A percentile compares a stretch with the other conserved stretches of the same genome.
Evolutionary conservation across 1,139 yeast genomes (phyloP).

Genomic region (Yamadazyma atlantica): DNA sequence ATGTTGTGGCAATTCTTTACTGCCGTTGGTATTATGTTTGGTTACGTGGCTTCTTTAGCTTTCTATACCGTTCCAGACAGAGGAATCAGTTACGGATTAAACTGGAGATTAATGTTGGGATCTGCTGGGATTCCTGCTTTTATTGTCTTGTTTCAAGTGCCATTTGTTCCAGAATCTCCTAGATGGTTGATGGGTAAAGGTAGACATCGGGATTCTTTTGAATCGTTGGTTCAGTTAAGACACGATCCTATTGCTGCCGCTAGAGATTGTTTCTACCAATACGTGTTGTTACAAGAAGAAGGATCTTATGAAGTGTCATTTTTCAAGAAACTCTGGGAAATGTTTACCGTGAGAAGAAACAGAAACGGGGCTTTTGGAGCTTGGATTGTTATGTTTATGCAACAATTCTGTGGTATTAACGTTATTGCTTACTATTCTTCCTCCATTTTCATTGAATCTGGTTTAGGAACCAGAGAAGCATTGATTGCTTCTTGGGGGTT

Average conservation of each 20-base stretch:
- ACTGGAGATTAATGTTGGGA: conserved; percentile 83
- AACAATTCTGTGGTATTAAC: conserved; percentile 90
- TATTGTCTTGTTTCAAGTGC: conserved; percentile 63
- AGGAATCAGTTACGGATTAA: conserved; percentile 49
- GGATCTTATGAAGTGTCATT: conserved; percentile 31
- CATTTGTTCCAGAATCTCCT: conserved; percentile 76
- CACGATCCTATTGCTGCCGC: conserved; percentile 62
- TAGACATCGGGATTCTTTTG: conserved; percentile 57
- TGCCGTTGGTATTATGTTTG: conserved; percentile 83
- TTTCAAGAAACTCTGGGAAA: conserved; percentile 1
- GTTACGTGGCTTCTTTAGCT: conserved; percentile 70
- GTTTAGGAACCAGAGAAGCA: conserved; percentile 61
- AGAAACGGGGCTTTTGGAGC: conserved; percentile 82
- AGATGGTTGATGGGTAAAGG: conserved; percentile 76
- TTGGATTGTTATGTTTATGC: conserved; percentile 85
- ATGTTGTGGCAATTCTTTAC: conserved; percentile 93
- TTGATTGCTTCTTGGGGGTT: conserved; percentile 84
- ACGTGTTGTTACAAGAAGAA: conserved; percentile 66
- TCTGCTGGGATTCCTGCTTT: conserved; percentile 76
- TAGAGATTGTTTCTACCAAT: conserved; percentile 73
- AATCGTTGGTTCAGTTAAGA: conserved; percentile 52
- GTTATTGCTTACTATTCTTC: conserved; percentile 84
- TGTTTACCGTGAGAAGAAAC: conserved; percentile 65
- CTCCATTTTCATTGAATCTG: conserved; percentile 68
- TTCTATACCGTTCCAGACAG: conserved; percentile 38